Base-by-base conservation (phyloP, 176 grass and related monocot species). In the Zea luxurians region DNA sequence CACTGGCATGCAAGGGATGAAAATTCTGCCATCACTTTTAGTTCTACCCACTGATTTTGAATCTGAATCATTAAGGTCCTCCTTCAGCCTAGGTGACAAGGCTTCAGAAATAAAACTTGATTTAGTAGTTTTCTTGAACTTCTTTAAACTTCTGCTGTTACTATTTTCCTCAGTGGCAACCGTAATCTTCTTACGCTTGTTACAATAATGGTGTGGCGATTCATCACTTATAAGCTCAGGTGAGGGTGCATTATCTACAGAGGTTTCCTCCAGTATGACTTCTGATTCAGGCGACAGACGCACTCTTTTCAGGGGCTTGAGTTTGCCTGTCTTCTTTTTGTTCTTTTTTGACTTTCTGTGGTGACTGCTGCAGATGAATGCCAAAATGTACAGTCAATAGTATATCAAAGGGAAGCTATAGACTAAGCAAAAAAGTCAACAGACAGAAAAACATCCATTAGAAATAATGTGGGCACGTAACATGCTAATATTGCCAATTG, bases 281-380 rank as follows among this genome's bases (percentile, higher is more conserved):
- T 95, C 90, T 70, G 90, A 76, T 64, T 93, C 92, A 46, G 96
- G 90, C 5, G 88, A 87, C 48, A 91, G 59, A 77, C 82, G 86
- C 40, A 82, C 90, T 82, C 87, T 99, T 78, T 95, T 92, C 38
- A 93, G 66, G 37, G 96, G 95, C 83, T 95, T 95, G 69, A 99
- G 93, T 72, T 93, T 99, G 15, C 86, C 78, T 41, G 89, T 74
- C 71, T 93, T 92, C 68, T 92, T 95, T 79, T 74, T 77, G 50
- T 91, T 98, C 81, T 92, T 99, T 87, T 87, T 99, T 35, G 75
- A 85, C 81, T 93, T 95, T 88, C 89, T 99, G 45, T 36, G 68
- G 50, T 84, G 82, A 73, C 59, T 60, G 15, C 82, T 85, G 37
- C 35, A 81, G 42, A 67, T 67, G 3, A 52, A 85, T 49, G 10